Conservation (phyloP, 2,329 filamentous ascomycete genomes). For the Nemania abortiva region DNA sequence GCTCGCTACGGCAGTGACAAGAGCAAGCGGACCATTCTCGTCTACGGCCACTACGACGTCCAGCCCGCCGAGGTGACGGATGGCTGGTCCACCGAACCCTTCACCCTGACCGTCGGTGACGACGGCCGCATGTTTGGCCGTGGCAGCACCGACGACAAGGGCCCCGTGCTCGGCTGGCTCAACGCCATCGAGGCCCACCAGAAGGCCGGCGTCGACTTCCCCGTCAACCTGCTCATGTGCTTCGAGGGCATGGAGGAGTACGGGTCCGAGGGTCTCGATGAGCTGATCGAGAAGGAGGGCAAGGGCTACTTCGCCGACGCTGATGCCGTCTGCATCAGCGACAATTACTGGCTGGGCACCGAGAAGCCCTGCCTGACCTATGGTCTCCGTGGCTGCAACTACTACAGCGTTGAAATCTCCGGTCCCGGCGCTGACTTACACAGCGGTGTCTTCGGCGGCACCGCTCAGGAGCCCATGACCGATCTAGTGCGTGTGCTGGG, state of each 20-base stretch:
- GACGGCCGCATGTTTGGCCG: constrained; percentile 97
- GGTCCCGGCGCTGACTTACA: constrained; percentile 95
- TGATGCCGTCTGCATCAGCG: constrained; percentile 97
- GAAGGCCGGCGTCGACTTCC: constrained; percentile 92
- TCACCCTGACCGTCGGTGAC: constrained; percentile 86
- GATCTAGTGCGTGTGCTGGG: constrained; percentile 87
- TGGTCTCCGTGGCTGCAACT: constrained; percentile 96
- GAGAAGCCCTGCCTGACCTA: constrained; percentile 99
- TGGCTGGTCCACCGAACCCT: constrained; percentile 96
- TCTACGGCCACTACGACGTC: constrained; percentile 99
- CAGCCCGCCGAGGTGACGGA: constrained; percentile 94
- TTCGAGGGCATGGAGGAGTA: constrained; percentile 99
- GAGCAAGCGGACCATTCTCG: constrained; percentile 92
- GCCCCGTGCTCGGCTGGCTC: constrained; percentile 95
- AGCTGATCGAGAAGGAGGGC: constrained; percentile 90
- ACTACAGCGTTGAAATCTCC: constrained; percentile 92
- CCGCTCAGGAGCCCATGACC: constrained; percentile 98
- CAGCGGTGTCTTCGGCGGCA: constrained; percentile 96
- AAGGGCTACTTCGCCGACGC: constrained; percentile 96
- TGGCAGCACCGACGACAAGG: constrained; percentile 97
- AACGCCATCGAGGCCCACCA: constrained; percentile 98
- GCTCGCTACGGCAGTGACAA: constrained; percentile 92
- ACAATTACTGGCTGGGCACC: constrained; percentile 99
- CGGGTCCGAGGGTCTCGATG: constrained; percentile 94
- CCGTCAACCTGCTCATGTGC: constrained; percentile 98